A percentile compares a stretch with the other conserved stretches of the same genome.
Evolutionary conservation across 495 filamentous ascomycete genomes (phyloP).

Genomic region (Penicillium angulare): DNA sequence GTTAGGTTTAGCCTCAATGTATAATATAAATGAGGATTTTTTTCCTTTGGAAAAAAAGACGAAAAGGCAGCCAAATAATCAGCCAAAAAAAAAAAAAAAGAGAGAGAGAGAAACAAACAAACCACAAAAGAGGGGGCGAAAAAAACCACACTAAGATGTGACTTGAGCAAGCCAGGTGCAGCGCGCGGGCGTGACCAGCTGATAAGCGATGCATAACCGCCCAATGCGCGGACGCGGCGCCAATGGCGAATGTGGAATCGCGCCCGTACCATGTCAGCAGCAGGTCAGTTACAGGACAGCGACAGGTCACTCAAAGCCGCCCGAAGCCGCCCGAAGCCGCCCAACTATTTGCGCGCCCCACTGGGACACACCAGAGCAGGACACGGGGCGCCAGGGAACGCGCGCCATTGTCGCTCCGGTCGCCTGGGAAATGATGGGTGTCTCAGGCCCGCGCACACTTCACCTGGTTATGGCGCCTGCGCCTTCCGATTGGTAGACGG

Average conservation of each 20-base stretch:
- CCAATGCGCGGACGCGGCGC: slow-evolving; percentile 25
- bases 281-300: neutral
- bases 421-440: slow-evolving; percentile 20
- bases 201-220: slow-evolving; percentile 35
- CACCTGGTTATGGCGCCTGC: slow-evolving; percentile 17
- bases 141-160: neutral
- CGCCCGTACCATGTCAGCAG: too few relatives aligned
- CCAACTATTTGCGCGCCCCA: slow-evolving; percentile 8
- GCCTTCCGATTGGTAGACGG: slow-evolving; percentile 29
- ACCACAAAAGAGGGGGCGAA: neutral
- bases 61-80: neutral
- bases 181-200: neutral
- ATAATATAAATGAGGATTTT: neutral
- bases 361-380: neutral
- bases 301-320: slow-evolving; percentile 1
- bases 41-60: neutral
- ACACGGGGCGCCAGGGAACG: slow-evolving; percentile 20
- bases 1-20: too few relatives aligned
- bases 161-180: neutral
- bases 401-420: slow-evolving; percentile 30
- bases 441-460: slow-evolving; percentile 28
- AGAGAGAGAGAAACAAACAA: neutral
- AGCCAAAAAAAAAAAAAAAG: neutral
- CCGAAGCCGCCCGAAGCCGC: neutral
- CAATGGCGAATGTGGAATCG: slow-evolving; percentile 16